Evolutionary conservation across 805 yeast genomes (phyloP).

Genomic region (Sugiyamaella mastotermitis): DNA sequence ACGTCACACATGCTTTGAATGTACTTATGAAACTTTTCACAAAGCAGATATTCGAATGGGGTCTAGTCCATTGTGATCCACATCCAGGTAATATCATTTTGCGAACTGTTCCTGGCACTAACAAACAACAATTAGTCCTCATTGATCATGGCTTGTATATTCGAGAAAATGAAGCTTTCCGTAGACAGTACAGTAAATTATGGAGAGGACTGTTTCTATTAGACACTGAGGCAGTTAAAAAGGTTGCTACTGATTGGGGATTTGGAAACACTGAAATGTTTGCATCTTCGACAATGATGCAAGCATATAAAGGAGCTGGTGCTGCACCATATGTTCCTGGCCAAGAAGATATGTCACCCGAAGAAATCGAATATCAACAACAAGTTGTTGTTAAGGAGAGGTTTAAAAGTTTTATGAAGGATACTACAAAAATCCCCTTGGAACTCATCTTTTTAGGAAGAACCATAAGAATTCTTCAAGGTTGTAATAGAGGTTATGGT

Average conservation of each 20-base stretch:
- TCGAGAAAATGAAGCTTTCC: conserved; percentile 43
- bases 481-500: conserved; percentile 56
- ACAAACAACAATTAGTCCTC: conserved; percentile 47
- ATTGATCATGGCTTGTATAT: conserved; percentile 74
- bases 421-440: conserved; percentile 60
- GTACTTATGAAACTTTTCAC: conserved; percentile 48
- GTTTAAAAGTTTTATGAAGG: conserved; percentile 51
- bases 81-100: conserved; percentile 76
- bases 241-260: conserved; percentile 60
- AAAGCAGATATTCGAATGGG: conserved; percentile 59
- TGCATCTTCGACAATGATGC: conserved; percentile 48
- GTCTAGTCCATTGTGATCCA: conserved; percentile 68
- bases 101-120: conserved; percentile 28
- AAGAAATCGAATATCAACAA: conserved; percentile 40
- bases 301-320: conserved; percentile 34
- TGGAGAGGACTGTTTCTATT: conserved; percentile 59
- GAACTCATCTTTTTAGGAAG: conserved; percentile 60
- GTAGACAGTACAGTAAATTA: conserved; percentile 49
- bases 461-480: conserved; percentile 70
- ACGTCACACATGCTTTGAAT: conserved; percentile 39
- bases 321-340: not conserved
- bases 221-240: conserved; percentile 41
- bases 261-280: conserved; percentile 58
- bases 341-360: conserved; percentile 25
- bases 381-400: conserved; percentile 40